phyloP scores from a whole-genome alignment of 768 basidiomycete species.

The Trametes cubensis region DNA sequence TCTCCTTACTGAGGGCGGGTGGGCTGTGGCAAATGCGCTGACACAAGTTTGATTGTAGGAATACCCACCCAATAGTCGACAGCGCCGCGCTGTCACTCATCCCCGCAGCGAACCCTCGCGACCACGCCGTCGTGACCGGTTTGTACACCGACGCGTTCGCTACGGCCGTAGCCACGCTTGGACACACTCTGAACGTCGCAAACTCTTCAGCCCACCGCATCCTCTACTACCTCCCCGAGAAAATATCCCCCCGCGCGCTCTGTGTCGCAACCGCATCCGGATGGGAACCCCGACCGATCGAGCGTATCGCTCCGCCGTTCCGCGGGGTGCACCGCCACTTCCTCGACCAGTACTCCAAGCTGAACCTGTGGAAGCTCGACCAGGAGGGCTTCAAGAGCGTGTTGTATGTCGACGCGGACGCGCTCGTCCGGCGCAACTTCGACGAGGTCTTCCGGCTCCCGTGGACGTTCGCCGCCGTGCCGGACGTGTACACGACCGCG shows the following conservation, averaged over 20 bases:
- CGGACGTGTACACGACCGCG: conserved; percentile 34
- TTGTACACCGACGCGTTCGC: conserved; percentile 38
- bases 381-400: conserved; percentile 30
- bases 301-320: conserved; percentile 38
- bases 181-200: conserved; percentile 32
- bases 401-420: conserved; percentile 42
- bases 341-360: conserved; percentile 41
- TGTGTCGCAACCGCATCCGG: conserved; percentile 36
- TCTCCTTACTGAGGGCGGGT: background rate
- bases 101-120: conserved; percentile 16
- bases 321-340: conserved; percentile 35
- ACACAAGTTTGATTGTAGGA: conserved; percentile 14
- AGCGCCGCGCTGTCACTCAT: background rate
- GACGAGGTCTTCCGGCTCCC: conserved; percentile 40
- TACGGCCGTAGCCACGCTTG: conserved; percentile 36
- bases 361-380: conserved; percentile 40
- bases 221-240: conserved; percentile 37
- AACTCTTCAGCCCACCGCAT: conserved; percentile 36
- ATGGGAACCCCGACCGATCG: conserved; percentile 35
- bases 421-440: conserved; percentile 36
- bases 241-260: conserved; percentile 34
- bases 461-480: conserved; percentile 39
- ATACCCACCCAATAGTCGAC: conserved; percentile 24
- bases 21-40: background rate
- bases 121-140: conserved; percentile 36